Percentiles rank a stretch among this genome's conserved stretches.
These are phyloP conservation scores for Aphanomyces cochlioides DNA, from an alignment of 352 stramenopile species.

Conservation along the genomic window DNA sequence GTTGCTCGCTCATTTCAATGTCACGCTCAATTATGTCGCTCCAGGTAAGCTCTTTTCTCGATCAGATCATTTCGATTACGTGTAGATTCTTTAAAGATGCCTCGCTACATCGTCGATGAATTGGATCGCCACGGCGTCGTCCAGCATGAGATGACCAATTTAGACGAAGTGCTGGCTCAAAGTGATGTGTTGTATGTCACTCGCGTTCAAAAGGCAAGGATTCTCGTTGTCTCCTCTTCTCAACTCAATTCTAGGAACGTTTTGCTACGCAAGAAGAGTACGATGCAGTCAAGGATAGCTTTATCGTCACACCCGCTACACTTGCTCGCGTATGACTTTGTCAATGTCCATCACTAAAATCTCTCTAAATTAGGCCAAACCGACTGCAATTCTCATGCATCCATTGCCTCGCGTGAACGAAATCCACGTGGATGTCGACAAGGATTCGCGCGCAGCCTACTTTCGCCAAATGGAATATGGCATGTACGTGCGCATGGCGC, in stretches of 20 bases:
- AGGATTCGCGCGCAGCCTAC: constrained; percentile 93
- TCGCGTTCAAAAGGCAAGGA: constrained; percentile 88
- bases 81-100: constrained; percentile 75
- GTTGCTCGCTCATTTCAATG: constrained; percentile 89
- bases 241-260: constrained; percentile 69
- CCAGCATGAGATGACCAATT: constrained; percentile 81
- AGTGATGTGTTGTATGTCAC: constrained; percentile 99
- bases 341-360: background rate
- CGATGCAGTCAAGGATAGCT: constrained; percentile 91
- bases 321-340: constrained; percentile 40
- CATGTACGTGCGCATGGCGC: constrained; percentile 98
- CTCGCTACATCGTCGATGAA: constrained; percentile 75
- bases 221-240: background rate
- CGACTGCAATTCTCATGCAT: constrained; percentile 96
- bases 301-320: constrained; percentile 64
- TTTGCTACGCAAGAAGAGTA: constrained; percentile 95
- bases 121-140: constrained; percentile 58
- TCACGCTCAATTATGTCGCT: constrained; percentile 91
- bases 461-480: constrained; percentile 98
- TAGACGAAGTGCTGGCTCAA: constrained; percentile 84
- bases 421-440: constrained; percentile 95
- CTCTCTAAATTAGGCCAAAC: constrained; percentile 63
- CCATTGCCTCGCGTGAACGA: constrained; percentile 97
- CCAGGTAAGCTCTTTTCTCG: constrained; percentile 40
- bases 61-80: background rate